phyloP scores from a whole-genome alignment of 2,329 filamentous ascomycete species.

The Fusarium setosum region DNA sequence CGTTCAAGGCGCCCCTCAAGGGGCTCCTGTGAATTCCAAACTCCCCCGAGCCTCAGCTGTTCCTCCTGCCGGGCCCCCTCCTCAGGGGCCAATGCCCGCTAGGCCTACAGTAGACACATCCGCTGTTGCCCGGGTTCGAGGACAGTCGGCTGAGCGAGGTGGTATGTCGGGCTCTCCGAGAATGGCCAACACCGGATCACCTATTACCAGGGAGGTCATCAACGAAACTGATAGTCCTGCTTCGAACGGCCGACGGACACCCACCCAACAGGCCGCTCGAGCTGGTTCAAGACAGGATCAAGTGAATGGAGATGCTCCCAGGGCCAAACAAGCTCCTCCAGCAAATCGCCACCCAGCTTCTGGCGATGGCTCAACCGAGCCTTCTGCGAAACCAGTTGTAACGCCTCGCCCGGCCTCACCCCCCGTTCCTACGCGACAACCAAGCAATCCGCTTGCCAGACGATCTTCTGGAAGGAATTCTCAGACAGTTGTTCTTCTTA shows the following conservation, averaged over 20 bases:
- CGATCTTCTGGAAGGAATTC: constrained; percentile 70
- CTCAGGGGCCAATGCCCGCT: constrained; percentile 63
- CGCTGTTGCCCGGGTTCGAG: constrained; percentile 57
- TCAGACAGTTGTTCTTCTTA: constrained; percentile 79
- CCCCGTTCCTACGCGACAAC: constrained; percentile 67
- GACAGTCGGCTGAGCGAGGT: constrained; percentile 61
- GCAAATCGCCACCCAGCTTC: constrained; percentile 68
- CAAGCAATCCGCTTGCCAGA: constrained; percentile 68
- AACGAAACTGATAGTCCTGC: constrained; percentile 62
- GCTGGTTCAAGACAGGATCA: constrained; percentile 52
- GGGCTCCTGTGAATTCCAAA: constrained; percentile 52
- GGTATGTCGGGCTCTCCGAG: constrained; percentile 52
- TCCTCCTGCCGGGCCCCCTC: constrained; percentile 63
- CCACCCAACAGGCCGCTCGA: constrained; percentile 61
- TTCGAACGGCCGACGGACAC: constrained; percentile 72
- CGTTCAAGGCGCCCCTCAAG: constrained; percentile 46
- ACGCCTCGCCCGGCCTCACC: constrained; percentile 64
- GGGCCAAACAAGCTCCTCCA: constrained; percentile 45
- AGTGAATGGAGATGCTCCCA: constrained; percentile 45
- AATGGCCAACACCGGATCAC: constrained; percentile 51
- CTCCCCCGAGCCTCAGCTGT: constrained; percentile 44
- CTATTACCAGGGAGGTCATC: constrained; percentile 50
- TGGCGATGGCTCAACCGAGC: constrained; percentile 75
- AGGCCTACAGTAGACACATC: constrained; percentile 58
- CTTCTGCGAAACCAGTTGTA: constrained; percentile 51